Percentiles rank a stretch among this genome's conserved stretches.
These are phyloP conservation scores for Trichoderma gamsii DNA, from an alignment of 495 filamentous ascomycete genomes.

Conservation along the genomic window DNA sequence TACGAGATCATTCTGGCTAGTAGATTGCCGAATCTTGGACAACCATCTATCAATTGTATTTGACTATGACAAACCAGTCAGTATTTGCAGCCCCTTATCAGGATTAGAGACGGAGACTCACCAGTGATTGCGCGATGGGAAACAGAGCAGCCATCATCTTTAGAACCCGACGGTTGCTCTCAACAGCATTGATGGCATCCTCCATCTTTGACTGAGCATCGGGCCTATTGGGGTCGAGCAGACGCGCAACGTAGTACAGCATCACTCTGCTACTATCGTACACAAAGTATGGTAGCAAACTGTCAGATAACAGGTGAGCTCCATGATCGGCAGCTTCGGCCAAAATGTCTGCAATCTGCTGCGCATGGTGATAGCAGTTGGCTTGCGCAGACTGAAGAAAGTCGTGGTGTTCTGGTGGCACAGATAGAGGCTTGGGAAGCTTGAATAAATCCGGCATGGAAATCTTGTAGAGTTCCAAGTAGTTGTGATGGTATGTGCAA, in stretches of 20 bases:
- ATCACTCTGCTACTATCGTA: constrained; percentile 15
- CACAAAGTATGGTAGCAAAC: constrained; percentile 7
- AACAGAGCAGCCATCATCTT: constrained; percentile 12
- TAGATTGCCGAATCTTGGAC: constrained; percentile 10
- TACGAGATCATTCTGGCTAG: neutral
- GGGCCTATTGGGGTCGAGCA: constrained; percentile 2
- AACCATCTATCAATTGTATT: constrained; percentile 15
- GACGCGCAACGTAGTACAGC: constrained; percentile 15
- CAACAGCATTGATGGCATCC: constrained; percentile 10
- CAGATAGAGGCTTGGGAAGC: neutral
- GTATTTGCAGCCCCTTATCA: neutral
- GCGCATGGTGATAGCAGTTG: constrained; percentile 13
- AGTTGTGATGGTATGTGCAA: constrained; percentile 16
- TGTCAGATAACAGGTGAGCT: constrained; percentile 2
- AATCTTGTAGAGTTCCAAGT: constrained; percentile 15
- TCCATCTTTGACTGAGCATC: constrained; percentile 10
- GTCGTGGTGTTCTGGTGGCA: constrained; percentile 14
- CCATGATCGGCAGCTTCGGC: constrained; percentile 16
- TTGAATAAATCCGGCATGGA: constrained; percentile 12
- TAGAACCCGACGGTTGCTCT: constrained; percentile 8
- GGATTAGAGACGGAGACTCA: neutral
- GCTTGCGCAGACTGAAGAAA: constrained; percentile 8
- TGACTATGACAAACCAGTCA: neutral
- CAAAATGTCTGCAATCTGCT: constrained; percentile 12
- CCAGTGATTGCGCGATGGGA: neutral